A percentile compares a stretch with the other conserved stretches of the same genome.
Conservation (phyloP, 176 grass and related monocot genomes). For the Puccinellia tenuiflora region DNA sequence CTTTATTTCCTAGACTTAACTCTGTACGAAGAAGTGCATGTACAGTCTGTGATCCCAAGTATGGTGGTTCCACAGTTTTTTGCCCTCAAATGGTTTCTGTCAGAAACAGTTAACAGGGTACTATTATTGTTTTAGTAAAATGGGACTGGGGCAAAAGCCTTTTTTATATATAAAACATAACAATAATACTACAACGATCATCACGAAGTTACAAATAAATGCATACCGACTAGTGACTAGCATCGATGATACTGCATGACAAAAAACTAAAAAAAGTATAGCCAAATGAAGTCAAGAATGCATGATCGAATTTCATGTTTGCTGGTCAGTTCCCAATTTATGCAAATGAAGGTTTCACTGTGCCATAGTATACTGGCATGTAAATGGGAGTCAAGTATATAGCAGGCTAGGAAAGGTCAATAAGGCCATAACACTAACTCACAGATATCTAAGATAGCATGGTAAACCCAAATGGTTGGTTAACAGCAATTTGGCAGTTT, state of each 20-base stretch:
- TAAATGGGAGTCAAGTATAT: neutral
- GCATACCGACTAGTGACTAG: neutral
- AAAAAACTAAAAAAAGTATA: neutral
- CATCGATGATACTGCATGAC: neutral
- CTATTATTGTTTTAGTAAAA: neutral
- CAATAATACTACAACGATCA: neutral
- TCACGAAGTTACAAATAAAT: neutral
- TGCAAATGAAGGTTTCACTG: neutral
- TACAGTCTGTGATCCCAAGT: neutral
- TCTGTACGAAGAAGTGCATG: neutral
- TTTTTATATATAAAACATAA: neutral
- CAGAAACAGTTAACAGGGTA: neutral
- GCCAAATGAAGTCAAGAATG: neutral
- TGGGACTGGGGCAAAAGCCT: neutral
- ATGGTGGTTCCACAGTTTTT: neutral
- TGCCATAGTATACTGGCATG: neutral
- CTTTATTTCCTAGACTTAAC: neutral
- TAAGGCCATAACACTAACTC: neutral
- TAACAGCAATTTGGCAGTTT: neutral
- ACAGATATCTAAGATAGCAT: neutral
- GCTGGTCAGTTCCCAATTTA: neutral
- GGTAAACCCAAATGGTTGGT: neutral
- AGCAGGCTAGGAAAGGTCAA: neutral
- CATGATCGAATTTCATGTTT: neutral
- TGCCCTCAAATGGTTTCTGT: neutral